A percentile compares a stretch with the other conserved stretches of the same genome.
These are phyloP conservation scores for Pyrenophora seminiperda DNA, from an alignment of 2,329 filamentous ascomycete species.

Conservation along the genomic window DNA sequence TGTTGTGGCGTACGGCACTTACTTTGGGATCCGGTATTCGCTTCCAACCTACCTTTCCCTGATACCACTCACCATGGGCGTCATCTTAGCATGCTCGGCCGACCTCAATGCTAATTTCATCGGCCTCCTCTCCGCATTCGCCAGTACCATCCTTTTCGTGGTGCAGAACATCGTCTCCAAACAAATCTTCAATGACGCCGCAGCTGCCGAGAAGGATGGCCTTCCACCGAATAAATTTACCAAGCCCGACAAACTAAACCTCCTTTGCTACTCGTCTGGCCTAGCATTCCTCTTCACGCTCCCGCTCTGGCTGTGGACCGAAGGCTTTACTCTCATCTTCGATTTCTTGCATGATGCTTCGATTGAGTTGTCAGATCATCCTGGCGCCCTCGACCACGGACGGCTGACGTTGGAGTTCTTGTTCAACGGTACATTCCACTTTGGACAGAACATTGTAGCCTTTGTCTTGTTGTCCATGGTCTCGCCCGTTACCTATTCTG, in stretches of 20 bases:
- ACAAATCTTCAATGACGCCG: conserved; percentile 93
- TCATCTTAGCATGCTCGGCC: conserved; percentile 93
- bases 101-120: conserved; percentile 87
- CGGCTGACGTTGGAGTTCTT: conserved; percentile 78
- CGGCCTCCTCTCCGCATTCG: conserved; percentile 85
- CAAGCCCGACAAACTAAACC: conserved; percentile 94
- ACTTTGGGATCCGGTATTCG: conserved; percentile 89
- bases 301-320: conserved; percentile 91
- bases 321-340: conserved; percentile 76
- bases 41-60: conserved; percentile 75
- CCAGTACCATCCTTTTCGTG: conserved; percentile 93
- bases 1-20: conserved; percentile 85
- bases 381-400: conserved; percentile 71
- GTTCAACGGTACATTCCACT: conserved; percentile 97
- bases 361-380: conserved; percentile 75
- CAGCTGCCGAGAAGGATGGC: conserved; percentile 77
- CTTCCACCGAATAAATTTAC: conserved; percentile 62
- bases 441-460: conserved; percentile 92
- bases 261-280: conserved; percentile 95
- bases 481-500: conserved; percentile 94
- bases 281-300: conserved; percentile 86
- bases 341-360: conserved; percentile 84
- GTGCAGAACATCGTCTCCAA: conserved; percentile 99
- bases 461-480: conserved; percentile 92
- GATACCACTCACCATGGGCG: conserved; percentile 89